Base-by-base conservation (phyloP, 192 early-diverging fungal genomes). In the Powellomyces hirtus region DNA sequence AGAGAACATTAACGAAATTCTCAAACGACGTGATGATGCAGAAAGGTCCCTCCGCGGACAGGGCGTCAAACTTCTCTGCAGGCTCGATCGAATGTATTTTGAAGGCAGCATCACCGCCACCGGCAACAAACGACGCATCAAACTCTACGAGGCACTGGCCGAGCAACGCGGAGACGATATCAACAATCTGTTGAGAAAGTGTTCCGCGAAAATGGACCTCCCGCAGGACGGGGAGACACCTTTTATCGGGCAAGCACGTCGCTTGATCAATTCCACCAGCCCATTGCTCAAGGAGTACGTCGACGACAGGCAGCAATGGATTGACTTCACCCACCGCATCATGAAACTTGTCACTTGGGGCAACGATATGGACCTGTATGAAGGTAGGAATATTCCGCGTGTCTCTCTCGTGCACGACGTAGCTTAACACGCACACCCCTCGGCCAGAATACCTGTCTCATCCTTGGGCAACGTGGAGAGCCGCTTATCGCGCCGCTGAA, bases 161-260 rank as follows among this genome's bases (percentile, higher is more conserved):
- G 27, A 29, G 5, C 30, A 27, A 27, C 7, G 24, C 30, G 57
- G 35, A 36, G 11, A 29, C 11, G 5, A n/a, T 13, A 59, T 59
- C 35, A 35, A 29, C 6, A 6, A 22, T 7, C 8, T 34, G 13
- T 7, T 59, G 5, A 35, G 14, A 11, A 36, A 59, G 22, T 33
- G 57, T 24, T 8, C 27, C 27, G 14, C 13, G 30, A 22, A 33
- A 5, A 22, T 34, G 13, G 57, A 59, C 27, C 34, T 59, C 11
- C 27, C 20, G 27, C 5, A 34, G 10, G 57, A 59, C 22, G 57
- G 57, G 11, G 57, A 59, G 57, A 59, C 27, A 13, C 57, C 57
- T 10, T 59, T 35, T 33, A 59, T 38, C n/a, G 46, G 34, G 71
- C 66, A 31, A 68, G 64, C 33, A 63, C 38, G 36, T 73, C 63